Evolutionary conservation across 2,329 filamentous ascomycete genomes (phyloP), one percentile per base, ranked within the genome.

Genomic region (Periconia sp.): DNA sequence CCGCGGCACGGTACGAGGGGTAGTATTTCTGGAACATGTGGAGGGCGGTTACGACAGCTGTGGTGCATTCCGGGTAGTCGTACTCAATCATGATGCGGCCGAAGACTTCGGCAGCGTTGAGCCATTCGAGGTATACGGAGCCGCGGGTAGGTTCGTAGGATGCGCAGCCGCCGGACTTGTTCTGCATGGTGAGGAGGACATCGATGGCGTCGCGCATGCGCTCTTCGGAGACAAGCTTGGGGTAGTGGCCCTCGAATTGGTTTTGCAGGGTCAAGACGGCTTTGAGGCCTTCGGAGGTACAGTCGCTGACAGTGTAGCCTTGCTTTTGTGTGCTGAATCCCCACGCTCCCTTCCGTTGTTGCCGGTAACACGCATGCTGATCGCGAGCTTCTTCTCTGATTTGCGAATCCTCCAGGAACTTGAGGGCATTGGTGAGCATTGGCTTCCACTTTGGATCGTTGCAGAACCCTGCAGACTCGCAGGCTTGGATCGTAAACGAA

Each of bases 21-120:
- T 91, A 95, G 71, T 90, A 82, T 65, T 88, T 82, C 60, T 85
- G 84, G 79, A 97, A 97, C 1, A 93, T 80, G 5, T 88, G 89
- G 18, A 99, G 80, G 0, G 90, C 92, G 1, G 91, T 97, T 3
- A 99, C 89, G 30, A 92, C 91, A 1, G 94, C 92, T 2, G 94
- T 97, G 0, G 94, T 99, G 78, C 94, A 99, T 74, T 99, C 94
- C 0, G 93, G 92, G 68, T 99, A 97, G 72, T 96, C 91, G 72
- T 99, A 99, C 70, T 97, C 93, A 50, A 99, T 88, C 94, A 99
- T 99, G 76, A 99, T 99, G 18, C 87, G 84, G 14, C 91, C 92
- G 73, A 99, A 99, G 0, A 99, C 92, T 72, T 99, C 94, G 1
- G 94, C 94, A 0, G 93, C 93, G 67, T 99, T 99, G 42, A 99